Base-by-base conservation (phyloP, 805 yeast genomes). In the Yarrowia divulgata region DNA sequence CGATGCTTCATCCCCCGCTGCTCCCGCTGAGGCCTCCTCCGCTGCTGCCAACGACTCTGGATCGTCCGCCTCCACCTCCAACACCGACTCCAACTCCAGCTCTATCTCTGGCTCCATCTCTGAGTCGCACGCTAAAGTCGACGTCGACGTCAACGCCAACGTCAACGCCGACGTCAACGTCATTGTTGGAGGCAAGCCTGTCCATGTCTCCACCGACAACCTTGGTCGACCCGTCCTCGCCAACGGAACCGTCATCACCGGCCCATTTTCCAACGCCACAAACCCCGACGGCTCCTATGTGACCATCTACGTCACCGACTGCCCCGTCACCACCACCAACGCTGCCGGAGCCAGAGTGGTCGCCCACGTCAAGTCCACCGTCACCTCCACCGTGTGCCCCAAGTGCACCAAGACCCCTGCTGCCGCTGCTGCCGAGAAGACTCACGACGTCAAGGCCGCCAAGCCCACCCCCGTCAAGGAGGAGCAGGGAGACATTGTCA, bases 261-360 rank as follows among this genome's bases (percentile, higher is more conserved):
- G 18, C 19, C 18, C 39, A 39, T 49, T 8, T 39, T 32, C 55
- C 19, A 49, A 49, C 55, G 16, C 19, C 54, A 49, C 54, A 37
- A 14, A 14, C 52, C 29, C 35, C 52, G 37, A 32, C 18, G 55
- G 16, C 23, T 49, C 55, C 18, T 49, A 32, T 39, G 55, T 49
- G 23, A 49, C 55, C 23, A 19, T 49, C 39, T 49, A 49, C 55
- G 55, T 49, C 18, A 49, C 55, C 35, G 55, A 49, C 55, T 49
- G 55, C 39, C 55, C 55, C 39, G 55, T 49, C 39, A 49, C 55
- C 23, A 16, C 55, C 55, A 49, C 55, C 39, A 23, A 49, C 39
- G 37, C 39, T 8, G 37, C 55, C 6, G 55, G 55, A 32, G 5
- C 37, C 55, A 49, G 39, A 14, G 55, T 49, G 14, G 37, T 49